Evolutionary conservation across 441 rosid genomes (phyloP), one percentile per base, ranked within the genome.

Genomic region (Corymbia calophylla): DNA sequence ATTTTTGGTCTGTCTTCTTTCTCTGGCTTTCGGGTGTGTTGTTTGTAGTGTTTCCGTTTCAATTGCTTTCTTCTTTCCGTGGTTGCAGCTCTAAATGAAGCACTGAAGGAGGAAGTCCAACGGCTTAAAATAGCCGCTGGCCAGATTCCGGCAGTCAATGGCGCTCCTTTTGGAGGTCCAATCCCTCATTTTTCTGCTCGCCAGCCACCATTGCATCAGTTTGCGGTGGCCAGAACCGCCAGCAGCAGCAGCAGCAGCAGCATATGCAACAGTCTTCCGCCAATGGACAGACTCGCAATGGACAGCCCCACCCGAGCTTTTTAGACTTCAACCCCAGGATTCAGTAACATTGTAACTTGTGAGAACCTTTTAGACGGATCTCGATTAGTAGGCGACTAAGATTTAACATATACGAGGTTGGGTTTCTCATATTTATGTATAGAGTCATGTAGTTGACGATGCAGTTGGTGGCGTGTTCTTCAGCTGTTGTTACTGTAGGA

Each of bases 51-150:
- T 7, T 68, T 27, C 66, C 32, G 62, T 73, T 86, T 73, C 56
- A 29, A 32, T 68, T 44, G 81, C 23, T n/a, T 53, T 87, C 86
- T 86, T 8, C 55, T 80, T 87, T 56, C 25, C 70, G 58, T 68
- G 89, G 53, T 64, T 95, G 92, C 95, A 97, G 99, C 99, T 87
- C 93, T 97, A 88, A 95, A 97, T 68, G 98, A 97, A 87, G 93
- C 96, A 16, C 91, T 97, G 91, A 94, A 94, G 88, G 99, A 95
- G 66, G 99, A 97, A 94, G 97, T 97, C 88, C 96, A 96, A 90
- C 94, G 98, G 92, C 99, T 97, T 88, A 97, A 95, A 92, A 94
- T 96, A 85, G 93, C 95, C 19, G 95, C 99, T 0, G 94, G 96
- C 49, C 98, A 96, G 91, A 90, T 93, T 87, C 94, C 97, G 60